Conservation (phyloP, 768 basidiomycete genomes). For the Lepiota subincarnata region DNA sequence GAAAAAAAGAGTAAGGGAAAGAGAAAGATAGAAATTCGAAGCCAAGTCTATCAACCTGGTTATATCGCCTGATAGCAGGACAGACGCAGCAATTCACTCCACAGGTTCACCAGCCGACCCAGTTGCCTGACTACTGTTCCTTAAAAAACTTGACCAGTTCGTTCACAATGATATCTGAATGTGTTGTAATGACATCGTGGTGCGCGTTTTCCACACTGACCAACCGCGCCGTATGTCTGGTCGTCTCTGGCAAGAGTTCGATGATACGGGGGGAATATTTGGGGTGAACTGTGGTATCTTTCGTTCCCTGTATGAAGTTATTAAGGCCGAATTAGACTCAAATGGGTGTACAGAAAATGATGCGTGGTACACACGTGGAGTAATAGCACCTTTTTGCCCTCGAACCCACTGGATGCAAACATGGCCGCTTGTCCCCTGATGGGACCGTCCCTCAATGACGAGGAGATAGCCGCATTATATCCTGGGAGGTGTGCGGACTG, state of each 20-base stretch:
- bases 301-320: slow-evolving; percentile 44
- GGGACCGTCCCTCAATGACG: slow-evolving; percentile 69
- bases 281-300: slow-evolving; percentile 51
- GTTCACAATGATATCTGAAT: slow-evolving; percentile 30
- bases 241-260: slow-evolving; percentile 34
- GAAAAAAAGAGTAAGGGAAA: background rate
- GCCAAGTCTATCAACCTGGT: background rate
- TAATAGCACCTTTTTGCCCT: slow-evolving; percentile 50
- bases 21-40: background rate
- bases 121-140: background rate
- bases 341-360: background rate
- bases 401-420: slow-evolving; percentile 48
- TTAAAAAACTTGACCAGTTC: slow-evolving; percentile 15
- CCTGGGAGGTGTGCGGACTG: slow-evolving; percentile 75
- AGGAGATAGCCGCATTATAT: slow-evolving; percentile 74
- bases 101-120: background rate
- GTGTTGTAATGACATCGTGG: slow-evolving; percentile 49
- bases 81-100: background rate
- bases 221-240: slow-evolving; percentile 33
- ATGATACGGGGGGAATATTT: slow-evolving; percentile 49
- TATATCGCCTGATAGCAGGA: background rate
- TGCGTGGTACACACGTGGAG: slow-evolving; percentile 48
- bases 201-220: slow-evolving; percentile 47
- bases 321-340: background rate
- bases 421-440: slow-evolving; percentile 55